A percentile compares a stretch with the other conserved stretches of the same genome.
Evolutionary conservation across 176 grass and related monocot genomes (phyloP).

Genomic region (Carex littledalei): DNA sequence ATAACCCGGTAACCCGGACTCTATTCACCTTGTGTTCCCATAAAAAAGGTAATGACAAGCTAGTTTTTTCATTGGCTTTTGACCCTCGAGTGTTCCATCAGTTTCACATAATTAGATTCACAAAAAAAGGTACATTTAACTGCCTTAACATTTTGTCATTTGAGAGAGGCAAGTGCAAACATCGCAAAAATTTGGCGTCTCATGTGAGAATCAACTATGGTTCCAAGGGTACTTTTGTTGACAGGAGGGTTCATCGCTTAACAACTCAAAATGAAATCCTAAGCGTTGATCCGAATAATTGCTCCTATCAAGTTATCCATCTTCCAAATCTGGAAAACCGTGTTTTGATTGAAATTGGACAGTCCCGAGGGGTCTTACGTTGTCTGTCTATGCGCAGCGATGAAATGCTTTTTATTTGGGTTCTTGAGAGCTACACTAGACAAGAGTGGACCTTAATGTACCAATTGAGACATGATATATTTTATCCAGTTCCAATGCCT

Average conservation of each 20-base stretch:
- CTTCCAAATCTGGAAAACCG: background rate
- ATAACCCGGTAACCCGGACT: no score
- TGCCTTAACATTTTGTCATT: no score
- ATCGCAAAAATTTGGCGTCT: background rate
- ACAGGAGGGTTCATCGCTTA: background rate
- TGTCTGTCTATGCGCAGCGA: no score
- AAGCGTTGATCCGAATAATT: background rate
- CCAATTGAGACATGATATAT: background rate
- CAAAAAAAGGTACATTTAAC: no score
- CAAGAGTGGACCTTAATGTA: background rate
- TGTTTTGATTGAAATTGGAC: background rate
- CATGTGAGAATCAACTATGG: background rate
- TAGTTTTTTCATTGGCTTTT: no score
- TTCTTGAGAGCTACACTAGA: no score
- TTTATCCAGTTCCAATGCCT: background rate
- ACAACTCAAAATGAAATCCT: background rate
- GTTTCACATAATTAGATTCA: no score
- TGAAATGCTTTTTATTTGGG: no score
- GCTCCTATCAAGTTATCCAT: background rate
- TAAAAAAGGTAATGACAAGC: no score
- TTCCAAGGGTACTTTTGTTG: background rate
- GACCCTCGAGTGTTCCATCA: no score
- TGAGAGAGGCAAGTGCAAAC: background rate
- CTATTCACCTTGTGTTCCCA: no score
- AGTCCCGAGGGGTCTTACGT: background rate